Evolutionary conservation across 2,329 filamentous ascomycete genomes (phyloP).

Genomic region (Verticillium zaregamsianum): DNA sequence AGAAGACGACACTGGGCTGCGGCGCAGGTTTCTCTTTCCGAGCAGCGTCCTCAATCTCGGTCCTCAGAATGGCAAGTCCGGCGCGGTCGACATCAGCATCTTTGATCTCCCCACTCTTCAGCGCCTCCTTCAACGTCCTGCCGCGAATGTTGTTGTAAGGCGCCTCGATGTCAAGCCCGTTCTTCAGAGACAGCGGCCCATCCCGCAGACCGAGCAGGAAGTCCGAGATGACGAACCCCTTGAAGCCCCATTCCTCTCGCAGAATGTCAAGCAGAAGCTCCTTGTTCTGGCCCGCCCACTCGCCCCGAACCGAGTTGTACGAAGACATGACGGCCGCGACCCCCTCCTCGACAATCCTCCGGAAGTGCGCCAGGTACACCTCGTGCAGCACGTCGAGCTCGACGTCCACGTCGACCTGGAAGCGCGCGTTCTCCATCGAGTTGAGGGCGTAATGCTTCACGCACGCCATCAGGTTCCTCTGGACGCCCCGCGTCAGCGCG

Average conservation of each 20-base stretch:
- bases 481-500: constrained; percentile 12
- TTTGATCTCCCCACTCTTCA: constrained; percentile 1
- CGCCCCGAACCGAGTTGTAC: constrained; percentile 16
- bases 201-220: constrained; percentile 15
- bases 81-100: constrained; percentile 7
- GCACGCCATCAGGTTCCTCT: constrained; percentile 17
- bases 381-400: constrained; percentile 14
- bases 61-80: constrained; percentile 4
- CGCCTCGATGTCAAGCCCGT: constrained; percentile 17
- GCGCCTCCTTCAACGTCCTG: background rate
- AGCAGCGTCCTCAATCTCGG: constrained; percentile 5
- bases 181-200: constrained; percentile 11
- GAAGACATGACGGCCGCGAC: constrained; percentile 13
- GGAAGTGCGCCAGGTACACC: constrained; percentile 16
- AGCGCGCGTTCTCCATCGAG: constrained; percentile 18
- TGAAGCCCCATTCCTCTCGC: constrained; percentile 12
- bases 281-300: constrained; percentile 15
- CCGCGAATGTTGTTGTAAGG: constrained; percentile 13
- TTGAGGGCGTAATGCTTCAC: constrained; percentile 19
- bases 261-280: constrained; percentile 13
- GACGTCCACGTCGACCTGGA: constrained; percentile 15
- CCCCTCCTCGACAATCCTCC: constrained; percentile 11
- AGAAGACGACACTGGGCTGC: constrained; percentile 10
- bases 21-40: background rate
- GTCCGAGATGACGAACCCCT: constrained; percentile 14